Conservation (phyloP, 257 asterid species). For the Scutellaria baicalensis region DNA sequence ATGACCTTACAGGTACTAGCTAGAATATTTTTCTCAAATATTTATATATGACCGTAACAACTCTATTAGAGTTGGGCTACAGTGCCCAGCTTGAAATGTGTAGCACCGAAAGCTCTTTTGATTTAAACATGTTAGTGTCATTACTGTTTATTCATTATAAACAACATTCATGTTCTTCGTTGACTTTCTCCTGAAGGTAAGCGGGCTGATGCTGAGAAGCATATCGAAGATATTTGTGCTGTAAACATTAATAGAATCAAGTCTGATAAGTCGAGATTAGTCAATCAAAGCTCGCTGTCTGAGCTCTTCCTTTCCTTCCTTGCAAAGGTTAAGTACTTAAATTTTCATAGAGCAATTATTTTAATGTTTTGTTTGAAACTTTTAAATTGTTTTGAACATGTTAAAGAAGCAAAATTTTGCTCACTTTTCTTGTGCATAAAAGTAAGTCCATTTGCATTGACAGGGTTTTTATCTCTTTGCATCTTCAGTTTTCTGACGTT, state of each 20-base stretch:
- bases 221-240: constrained; percentile 57
- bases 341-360: not conserved
- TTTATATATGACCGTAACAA: not conserved
- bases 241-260: constrained; percentile 47
- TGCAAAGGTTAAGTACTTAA: constrained; percentile 37
- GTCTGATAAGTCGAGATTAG: constrained; percentile 46
- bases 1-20: constrained; percentile 64
- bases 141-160: not conserved
- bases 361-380: not conserved
- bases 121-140: not conserved
- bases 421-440: not conserved
- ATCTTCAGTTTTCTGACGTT: constrained; percentile 65
- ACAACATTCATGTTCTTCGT: constrained; percentile 5
- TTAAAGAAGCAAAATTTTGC: constrained; percentile 2
- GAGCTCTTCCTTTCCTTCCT: constrained; percentile 76
- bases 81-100: constrained; percentile 1
- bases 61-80: not conserved
- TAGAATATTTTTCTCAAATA: not conserved
- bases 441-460: constrained; percentile 18
- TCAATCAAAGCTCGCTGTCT: constrained; percentile 62
- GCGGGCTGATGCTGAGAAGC: constrained; percentile 72
- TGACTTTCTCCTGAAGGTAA: constrained; percentile 51
- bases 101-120: not conserved
- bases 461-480: constrained; percentile 21
- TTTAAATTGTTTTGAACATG: not conserved